Base-by-base conservation (phyloP, 2,329 filamentous ascomycete genomes). In the Lasiodiplodia sp. region DNA sequence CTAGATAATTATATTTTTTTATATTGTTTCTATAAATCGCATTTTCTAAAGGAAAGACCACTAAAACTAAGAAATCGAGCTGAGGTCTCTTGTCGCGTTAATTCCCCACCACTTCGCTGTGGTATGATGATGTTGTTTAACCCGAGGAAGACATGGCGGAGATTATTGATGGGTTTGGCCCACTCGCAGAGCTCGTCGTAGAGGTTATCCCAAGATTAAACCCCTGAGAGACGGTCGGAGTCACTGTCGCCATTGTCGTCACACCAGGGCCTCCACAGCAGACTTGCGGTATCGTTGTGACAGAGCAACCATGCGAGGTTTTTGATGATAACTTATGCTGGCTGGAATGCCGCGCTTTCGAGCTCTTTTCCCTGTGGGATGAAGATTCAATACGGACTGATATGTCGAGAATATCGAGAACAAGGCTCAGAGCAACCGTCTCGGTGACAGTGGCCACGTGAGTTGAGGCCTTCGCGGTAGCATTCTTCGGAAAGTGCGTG, bases 381-480 rank as follows among this genome's bases (percentile, higher is more conserved):
- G 55, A 25, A 51, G 53, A 53, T 31, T 44, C 52, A 8, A 67
- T 8, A 8, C 7, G 38, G n/a, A 62, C 66, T 28, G 66, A 68
- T 18, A 68, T 62, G 66, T 37, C 55, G 28, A 62, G 40, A 14
- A 68, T 62, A 21, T 68, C 66, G 56, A 68, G 66, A n/a, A 68
- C 56, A n/a, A 68, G 34, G 44, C 66, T 68, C 12, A 68, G 49
- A 31, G 56, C 55, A 18, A 68, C 56, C 4, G 66, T 68, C 66
- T 68, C 66, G 12, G 56, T 68, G 18, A 68, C 47, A 18, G 56
- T 62, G 18, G 56, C 49, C 21, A 62, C 55, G 18, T 37, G 56
- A 8, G 44, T 40, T 21, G 47, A 52, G 55, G 28, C 37, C 11
- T 52, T 57, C 16, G 23, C 21, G 23, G 57, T 63, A 4, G 10